Evolutionary conservation across 192 early-diverging fungal species (phyloP).

Genomic region (Coemansia sp.): DNA sequence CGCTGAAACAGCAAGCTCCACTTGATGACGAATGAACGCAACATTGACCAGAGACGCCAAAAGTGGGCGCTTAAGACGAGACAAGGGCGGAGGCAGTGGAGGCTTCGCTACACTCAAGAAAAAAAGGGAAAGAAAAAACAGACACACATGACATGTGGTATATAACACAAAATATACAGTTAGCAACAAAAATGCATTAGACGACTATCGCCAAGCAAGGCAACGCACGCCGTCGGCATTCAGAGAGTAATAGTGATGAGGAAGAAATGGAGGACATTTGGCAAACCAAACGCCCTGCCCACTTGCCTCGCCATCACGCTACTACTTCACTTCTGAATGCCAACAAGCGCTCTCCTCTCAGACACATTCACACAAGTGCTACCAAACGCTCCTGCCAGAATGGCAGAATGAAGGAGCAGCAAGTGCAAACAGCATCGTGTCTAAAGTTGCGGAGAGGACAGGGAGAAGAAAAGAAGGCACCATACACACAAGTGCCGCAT

Average conservation of each 20-base stretch:
- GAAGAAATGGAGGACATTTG: background rate
- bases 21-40: no score
- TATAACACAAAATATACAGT: conserved; percentile 2
- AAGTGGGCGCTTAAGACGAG: no score
- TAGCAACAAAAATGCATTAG: conserved; percentile 16
- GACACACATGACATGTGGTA: background rate
- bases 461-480: conserved; percentile 10
- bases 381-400: background rate
- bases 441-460: background rate
- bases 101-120: conserved; percentile 59
- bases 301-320: no score
- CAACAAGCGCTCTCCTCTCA: conserved; percentile 22
- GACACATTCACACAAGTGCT: background rate
- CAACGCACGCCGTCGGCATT: conserved; percentile 13
- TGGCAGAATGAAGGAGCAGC: background rate
- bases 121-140: background rate
- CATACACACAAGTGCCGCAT: background rate
- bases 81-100: conserved; percentile 78
- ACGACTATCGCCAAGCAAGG: conserved; percentile 49
- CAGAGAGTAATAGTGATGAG: background rate
- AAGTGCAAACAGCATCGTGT: background rate
- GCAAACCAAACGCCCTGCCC: background rate
- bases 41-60: no score
- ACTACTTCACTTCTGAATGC: no score
- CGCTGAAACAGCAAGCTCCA: no score